Evolutionary conservation across 2,329 filamentous ascomycete genomes (phyloP).

Genomic region (Raffaelea arxii): DNA sequence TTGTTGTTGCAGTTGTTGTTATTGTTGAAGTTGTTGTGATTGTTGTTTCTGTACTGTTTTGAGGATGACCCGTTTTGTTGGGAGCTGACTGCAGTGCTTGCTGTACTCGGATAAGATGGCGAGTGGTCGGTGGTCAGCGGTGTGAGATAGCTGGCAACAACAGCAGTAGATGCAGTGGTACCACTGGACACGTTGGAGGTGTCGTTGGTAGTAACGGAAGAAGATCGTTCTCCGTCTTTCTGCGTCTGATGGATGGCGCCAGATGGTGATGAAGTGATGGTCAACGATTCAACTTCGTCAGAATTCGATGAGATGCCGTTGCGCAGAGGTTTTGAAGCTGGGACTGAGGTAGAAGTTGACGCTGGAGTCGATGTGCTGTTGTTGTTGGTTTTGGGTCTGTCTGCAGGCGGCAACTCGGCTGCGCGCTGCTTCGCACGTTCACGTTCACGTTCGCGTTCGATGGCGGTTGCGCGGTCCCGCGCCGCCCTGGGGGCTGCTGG

Average conservation of each 20-base stretch:
- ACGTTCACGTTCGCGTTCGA: constrained; percentile 53
- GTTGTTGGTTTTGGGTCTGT: neutral
- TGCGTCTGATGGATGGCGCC: no score
- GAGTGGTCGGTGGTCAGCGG: constrained; percentile 44
- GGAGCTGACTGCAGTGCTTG: neutral
- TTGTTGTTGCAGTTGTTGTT: constrained; percentile 35
- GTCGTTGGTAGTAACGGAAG: no score
- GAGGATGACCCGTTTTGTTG: neutral
- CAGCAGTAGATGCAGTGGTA: no score
- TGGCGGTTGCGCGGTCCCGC: constrained; percentile 38
- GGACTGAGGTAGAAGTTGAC: constrained; percentile 25
- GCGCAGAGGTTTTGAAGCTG: no score
- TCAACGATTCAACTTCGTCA: no score
- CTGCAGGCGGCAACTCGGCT: constrained; percentile 19
- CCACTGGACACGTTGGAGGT: no score
- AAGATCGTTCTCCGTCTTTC: no score
- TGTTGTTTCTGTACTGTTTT: no score
- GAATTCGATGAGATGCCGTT: no score
- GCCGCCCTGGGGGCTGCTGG: constrained; percentile 63
- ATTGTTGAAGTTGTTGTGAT: neutral
- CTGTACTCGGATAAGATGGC: constrained; percentile 25
- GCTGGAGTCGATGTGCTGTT: constrained; percentile 13
- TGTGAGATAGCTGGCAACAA: constrained; percentile 38
- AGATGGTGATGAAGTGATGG: no score
- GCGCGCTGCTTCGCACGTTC: constrained; percentile 47